Percentiles rank a stretch among this genome's conserved stretches.
These are phyloP conservation scores for Curvularia lunata DNA, from an alignment of 2,329 filamentous ascomycete species.

Conservation along the genomic window DNA sequence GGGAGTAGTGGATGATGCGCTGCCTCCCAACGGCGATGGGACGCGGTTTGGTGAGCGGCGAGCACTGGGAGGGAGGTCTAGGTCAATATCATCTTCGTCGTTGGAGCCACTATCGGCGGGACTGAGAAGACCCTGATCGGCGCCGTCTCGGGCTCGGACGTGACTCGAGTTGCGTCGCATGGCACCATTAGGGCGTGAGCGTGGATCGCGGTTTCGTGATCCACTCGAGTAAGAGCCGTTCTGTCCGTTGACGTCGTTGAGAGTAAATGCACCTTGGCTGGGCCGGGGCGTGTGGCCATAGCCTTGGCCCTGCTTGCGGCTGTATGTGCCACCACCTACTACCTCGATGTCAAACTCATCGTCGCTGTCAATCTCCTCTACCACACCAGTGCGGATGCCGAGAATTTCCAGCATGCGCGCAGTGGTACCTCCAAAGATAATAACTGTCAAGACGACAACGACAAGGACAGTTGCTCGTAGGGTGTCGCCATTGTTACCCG, in stretches of 20 bases:
- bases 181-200: conserved; percentile 50
- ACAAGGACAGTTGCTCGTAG: conserved; percentile 95
- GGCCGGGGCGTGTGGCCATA: conserved; percentile 77
- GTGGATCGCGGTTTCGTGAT: conserved; percentile 58
- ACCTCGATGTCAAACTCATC: conserved; percentile 97
- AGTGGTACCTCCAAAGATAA: conserved; percentile 97
- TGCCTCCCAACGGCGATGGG: conserved; percentile 37
- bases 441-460: conserved; percentile 95
- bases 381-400: conserved; percentile 93
- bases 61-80: conserved; percentile 66
- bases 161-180: conserved; percentile 61
- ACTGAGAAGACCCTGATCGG: conserved; percentile 62
- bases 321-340: conserved; percentile 71
- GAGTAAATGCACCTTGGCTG: conserved; percentile 59
- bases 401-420: conserved; percentile 97
- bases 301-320: conserved; percentile 77
- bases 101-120: conserved; percentile 57
- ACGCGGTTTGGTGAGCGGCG: conserved; percentile 53
- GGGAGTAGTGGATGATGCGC: conserved; percentile 20
- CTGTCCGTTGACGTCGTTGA: conserved; percentile 58
- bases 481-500: conserved; percentile 79
- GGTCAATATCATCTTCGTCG: conserved; percentile 61
- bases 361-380: conserved; percentile 96
- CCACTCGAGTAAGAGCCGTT: conserved; percentile 65
- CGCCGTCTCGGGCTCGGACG: conserved; percentile 55